Evolutionary conservation across 2,329 filamentous ascomycete genomes (phyloP).

Genomic region (Cercospora zeae-maydis): DNA sequence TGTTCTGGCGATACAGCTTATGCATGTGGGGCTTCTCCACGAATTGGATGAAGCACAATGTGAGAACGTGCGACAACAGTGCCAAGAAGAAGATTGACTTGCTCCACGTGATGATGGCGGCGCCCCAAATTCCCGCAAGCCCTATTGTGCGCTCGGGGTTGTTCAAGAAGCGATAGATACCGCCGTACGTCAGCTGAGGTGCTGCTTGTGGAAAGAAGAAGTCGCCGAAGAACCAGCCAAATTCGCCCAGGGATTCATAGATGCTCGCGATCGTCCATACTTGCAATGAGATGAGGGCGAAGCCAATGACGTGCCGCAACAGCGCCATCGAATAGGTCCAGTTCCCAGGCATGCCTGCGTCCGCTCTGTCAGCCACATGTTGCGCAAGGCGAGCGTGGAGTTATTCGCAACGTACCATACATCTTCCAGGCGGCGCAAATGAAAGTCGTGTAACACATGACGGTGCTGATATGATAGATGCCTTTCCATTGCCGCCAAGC

Average conservation of each 20-base stretch:
- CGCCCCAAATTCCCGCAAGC: conserved; percentile 91
- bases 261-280: conserved; percentile 91
- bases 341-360: conserved; percentile 63
- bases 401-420: conserved; percentile 54
- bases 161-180: conserved; percentile 97
- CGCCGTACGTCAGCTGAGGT: conserved; percentile 87
- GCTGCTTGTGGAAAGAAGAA: conserved; percentile 97
- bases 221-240: conserved; percentile 98
- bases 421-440: conserved; percentile 93
- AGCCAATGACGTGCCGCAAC: conserved; percentile 81
- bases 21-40: conserved; percentile 98
- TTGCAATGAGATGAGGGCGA: conserved; percentile 77
- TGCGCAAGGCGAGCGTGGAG: not conserved
- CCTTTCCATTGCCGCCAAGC: conserved; percentile 98
- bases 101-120: conserved; percentile 89
- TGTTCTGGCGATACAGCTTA: conserved; percentile 82
- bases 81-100: conserved; percentile 82
- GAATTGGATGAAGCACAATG: conserved; percentile 82
- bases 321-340: conserved; percentile 84
- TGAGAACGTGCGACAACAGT: conserved; percentile 78
- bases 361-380: conserved; percentile 9
- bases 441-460: conserved; percentile 84
- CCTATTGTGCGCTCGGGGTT: conserved; percentile 94
- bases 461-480: conserved; percentile 88
- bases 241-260: conserved; percentile 92